A percentile compares a stretch with the other conserved stretches of the same genome.
Evolutionary conservation across 2,329 filamentous ascomycete species (phyloP).

Genomic region (Aspergillus sergii): DNA sequence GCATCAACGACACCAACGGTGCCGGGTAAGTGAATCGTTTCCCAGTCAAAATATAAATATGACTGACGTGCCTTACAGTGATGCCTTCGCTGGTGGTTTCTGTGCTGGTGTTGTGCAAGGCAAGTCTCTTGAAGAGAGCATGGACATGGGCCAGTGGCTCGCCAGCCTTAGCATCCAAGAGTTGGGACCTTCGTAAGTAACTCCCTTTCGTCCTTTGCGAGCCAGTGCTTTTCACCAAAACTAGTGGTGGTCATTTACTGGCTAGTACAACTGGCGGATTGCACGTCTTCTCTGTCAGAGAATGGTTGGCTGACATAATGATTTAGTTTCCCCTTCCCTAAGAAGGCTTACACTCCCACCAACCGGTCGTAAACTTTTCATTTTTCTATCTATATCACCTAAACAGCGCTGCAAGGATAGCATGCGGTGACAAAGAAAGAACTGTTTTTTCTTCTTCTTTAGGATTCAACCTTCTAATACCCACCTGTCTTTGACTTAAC

Average conservation of each 20-base stretch:
- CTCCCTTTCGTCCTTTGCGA: neutral
- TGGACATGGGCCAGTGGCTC: slow-evolving; percentile 97
- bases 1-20: slow-evolving; percentile 96
- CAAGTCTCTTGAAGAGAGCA: slow-evolving; percentile 73
- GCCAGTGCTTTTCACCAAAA: neutral
- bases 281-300: neutral
- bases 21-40: slow-evolving; percentile 60
- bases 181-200: slow-evolving; percentile 88
- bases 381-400: neutral
- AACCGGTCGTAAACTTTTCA: slow-evolving; percentile 28
- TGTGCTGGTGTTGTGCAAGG: slow-evolving; percentile 85
- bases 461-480: slow-evolving; percentile 49
- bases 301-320: slow-evolving; percentile 21
- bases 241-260: neutral
- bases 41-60: slow-evolving; percentile 10
- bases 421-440: neutral
- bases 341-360: slow-evolving; percentile 69
- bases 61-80: slow-evolving; percentile 51
- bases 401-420: neutral
- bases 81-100: slow-evolving; percentile 95
- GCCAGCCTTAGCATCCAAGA: slow-evolving; percentile 92
- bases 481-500: slow-evolving; percentile 31
- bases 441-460: slow-evolving; percentile 25
- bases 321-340: slow-evolving; percentile 75
- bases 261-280: neutral